Evolutionary conservation across 106 monocot species (phyloP).

Genomic region (Allium fistulosum): DNA sequence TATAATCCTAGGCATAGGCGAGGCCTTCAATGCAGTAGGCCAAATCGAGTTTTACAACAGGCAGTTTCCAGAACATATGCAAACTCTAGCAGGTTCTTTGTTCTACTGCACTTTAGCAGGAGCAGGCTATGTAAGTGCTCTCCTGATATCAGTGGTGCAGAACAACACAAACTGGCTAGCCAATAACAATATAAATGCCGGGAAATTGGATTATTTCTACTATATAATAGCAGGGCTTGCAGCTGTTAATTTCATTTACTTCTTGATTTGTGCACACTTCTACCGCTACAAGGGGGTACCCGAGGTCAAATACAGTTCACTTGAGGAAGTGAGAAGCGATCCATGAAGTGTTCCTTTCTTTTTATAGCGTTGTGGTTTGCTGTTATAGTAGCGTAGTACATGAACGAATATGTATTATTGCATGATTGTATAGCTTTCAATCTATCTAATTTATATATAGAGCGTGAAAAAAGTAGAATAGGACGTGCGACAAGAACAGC

Average conservation of each 20-base stretch:
- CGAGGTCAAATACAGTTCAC: neutral
- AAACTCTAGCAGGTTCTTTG: conserved; percentile 39
- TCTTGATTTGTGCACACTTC: conserved; percentile 49
- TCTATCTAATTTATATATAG: neutral
- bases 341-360: neutral
- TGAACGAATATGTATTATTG: neutral
- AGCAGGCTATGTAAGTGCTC: conserved; percentile 37
- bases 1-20: conserved; percentile 43
- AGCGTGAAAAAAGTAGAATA: neutral
- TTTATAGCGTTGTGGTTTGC: neutral
- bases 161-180: conserved; percentile 41
- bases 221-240: conserved; percentile 44
- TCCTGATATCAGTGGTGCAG: conserved; percentile 30
- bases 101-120: conserved; percentile 55
- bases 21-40: conserved; percentile 49
- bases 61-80: conserved; percentile 76
- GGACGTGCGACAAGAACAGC: neutral
- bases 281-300: conserved; percentile 55
- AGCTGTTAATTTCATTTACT: conserved; percentile 33
- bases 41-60: conserved; percentile 73
- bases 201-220: conserved; percentile 59
- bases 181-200: conserved; percentile 41
- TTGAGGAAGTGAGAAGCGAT: neutral
- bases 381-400: neutral
- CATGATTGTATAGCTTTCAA: neutral